Base-by-base conservation (phyloP, 2,329 filamentous ascomycete genomes). In the Clathrospora elynae region DNA sequence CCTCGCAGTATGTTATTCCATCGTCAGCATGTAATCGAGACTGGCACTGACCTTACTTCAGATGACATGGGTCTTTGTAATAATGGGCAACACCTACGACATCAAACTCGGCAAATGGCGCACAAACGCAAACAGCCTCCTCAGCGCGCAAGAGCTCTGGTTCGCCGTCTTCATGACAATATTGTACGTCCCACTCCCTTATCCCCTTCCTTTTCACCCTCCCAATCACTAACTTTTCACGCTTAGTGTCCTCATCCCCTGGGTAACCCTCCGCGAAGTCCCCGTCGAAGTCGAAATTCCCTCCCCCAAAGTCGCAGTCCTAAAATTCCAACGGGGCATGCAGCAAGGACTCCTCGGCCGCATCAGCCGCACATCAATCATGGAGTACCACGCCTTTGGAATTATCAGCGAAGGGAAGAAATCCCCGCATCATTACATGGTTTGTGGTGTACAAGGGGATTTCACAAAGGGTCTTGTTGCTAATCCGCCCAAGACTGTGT, bases 301-400 rank as follows among this genome's bases (percentile, higher is more conserved):
- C 5, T 67, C 64, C 9, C 59, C 65, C 18, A 68, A 68, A 46
- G 65, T 68, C 5, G 65, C 65, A 11, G 51, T 68, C 9, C 39
- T 68, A n/a, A 51, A 52, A 4, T 68, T 68, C 44, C 35, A 64
- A 25, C 64, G 65, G 16, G 65, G 65, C 10, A 68, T 68, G 65
- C 65, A 68, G 34, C 65, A 68, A 43, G 65, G 65, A 17, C 58
- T 68, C 2, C 37, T 68, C 8, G 65, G 62, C 22, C 53, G 65
- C 16, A 67, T 68, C 26, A 66, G 62, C 20, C 65, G 65, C 30
- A 68, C 64, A 3, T 67, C 65, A 1, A 59, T 68, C 42, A 67
- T 68, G 64, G 65, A 68, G 51, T 68, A 68, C 35, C 65, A 68
- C 32, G 65, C 65, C 6, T 68, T 68, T 33, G 65, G 65, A 2